These are phyloP conservation scores for Rhizopus microsporus DNA, from an alignment of 371 early-diverging fungal species.

Conservation along the genomic window DNA sequence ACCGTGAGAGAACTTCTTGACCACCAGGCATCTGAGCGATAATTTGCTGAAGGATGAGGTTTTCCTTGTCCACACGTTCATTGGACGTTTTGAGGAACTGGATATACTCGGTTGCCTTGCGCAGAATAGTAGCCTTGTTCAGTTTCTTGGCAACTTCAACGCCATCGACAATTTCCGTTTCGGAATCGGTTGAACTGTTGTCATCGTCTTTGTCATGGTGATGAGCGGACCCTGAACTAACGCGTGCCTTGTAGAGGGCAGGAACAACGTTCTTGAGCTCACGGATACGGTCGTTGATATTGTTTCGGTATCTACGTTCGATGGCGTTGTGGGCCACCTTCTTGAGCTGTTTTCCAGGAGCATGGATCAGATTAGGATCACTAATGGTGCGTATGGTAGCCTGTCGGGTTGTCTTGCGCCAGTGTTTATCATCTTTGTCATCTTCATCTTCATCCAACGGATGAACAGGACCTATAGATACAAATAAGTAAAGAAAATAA, in stretches of 20 bases:
- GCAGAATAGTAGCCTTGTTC: slow-evolving; percentile 86
- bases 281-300: slow-evolving; percentile 86
- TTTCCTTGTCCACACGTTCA: slow-evolving; percentile 50
- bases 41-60: slow-evolving; percentile 46
- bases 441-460: slow-evolving; percentile 3
- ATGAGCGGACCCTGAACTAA: slow-evolving; percentile 25
- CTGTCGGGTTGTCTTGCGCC: slow-evolving; percentile 14
- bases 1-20: slow-evolving; percentile 29
- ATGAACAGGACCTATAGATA: background rate
- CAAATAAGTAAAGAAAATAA: background rate
- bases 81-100: slow-evolving; percentile 63
- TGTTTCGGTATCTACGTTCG: slow-evolving; percentile 87
- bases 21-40: slow-evolving; percentile 58
- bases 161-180: slow-evolving; percentile 60
- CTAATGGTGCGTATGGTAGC: slow-evolving; percentile 1
- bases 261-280: slow-evolving; percentile 83
- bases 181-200: slow-evolving; percentile 29
- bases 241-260: slow-evolving; percentile 61
- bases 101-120: slow-evolving; percentile 87
- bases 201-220: slow-evolving; percentile 33
- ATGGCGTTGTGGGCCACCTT: slow-evolving; percentile 91
- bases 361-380: slow-evolving; percentile 1
- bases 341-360: slow-evolving; percentile 43
- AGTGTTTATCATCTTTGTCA: slow-evolving; percentile 10
- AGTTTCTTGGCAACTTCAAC: slow-evolving; percentile 70